Base-by-base conservation (phyloP, 192 early-diverging fungal genomes). In the Spizellomyces punctatus region DNA sequence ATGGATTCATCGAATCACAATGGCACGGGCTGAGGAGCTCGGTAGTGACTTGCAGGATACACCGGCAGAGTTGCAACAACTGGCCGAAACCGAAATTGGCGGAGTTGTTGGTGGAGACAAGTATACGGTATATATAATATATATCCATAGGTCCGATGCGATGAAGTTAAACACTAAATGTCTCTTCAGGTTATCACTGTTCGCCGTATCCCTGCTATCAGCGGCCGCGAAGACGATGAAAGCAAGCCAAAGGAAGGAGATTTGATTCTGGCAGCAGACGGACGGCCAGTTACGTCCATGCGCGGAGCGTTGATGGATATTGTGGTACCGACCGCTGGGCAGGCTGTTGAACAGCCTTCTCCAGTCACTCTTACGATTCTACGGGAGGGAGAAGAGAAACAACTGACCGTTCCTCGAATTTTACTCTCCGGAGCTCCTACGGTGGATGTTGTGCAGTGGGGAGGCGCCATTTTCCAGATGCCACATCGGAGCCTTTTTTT, bases 401-500 rank as follows among this genome's bases (percentile, higher is more conserved):
- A 21, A 6, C 19, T 75, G 73, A 58, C 10, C 16, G 12, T 69
- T n/a, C 73, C 73, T 9, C 50, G 72, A 4, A 74, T 74, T 43
- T 27, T 60, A 36, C 21, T 74, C 48, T 58, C 72, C n/a, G 72
- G 72, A 9, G 65, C 72, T 4, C 74, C 74, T 10, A 46, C 10
- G 14, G 75, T 76, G 27, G 75, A 76, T 41, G 67, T 50, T 43
- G 75, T 71, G 16, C 75, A 75, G 50, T 76, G 75, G 75, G 75
- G 67, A 8, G 75, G 75, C 2, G 75, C 60, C 5, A 69, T 76
- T 43, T 71, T 84, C 63, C 82, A 84, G 59, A 83, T 79, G 77
- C 82, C 82, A 21, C 79, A 79, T 58, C 78, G 73, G 17, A 71
- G 78, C 16, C 46, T 84, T 0, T 81, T 69, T 49, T 79, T 79